Base-by-base conservation (phyloP, 2,329 filamentous ascomycete genomes). In the Neonectria neomacrospora region DNA sequence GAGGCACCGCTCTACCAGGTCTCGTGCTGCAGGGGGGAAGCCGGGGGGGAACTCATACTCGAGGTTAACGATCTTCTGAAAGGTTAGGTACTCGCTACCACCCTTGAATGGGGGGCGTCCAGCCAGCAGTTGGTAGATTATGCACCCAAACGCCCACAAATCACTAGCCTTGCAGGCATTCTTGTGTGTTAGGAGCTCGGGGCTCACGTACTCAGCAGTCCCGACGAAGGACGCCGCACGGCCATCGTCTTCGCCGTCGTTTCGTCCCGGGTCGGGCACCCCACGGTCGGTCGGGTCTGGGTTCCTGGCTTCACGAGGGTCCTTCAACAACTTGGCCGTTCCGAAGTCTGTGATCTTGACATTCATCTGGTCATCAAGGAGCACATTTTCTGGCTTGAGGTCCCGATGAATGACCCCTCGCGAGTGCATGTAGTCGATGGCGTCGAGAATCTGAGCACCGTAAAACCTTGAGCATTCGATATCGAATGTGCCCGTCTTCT, bases 271-370 rank as follows among this genome's bases (percentile, higher is more conserved):
- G 16, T 79, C 76, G 7, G 76, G 72, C 58, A 74, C 78, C 54
- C 79, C 82, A 58, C 75, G 78, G 54, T 76, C 68, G 0, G 78
- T 76, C 5, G 79, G 71, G 14, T 81, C 79, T 2, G 80, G 78
- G 59, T 83, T 74, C 76, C 84, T 79, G 14, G 79, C 78, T 23
- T 74, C 74, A 23, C 78, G 75, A 23, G 78, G 78, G 57, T 80
- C 79, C 56, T 69, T 72, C 48, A 99, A 83, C 66, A 99, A 88
- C 77, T 97, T 98, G n/a, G 96, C 96, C 0, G 96, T 99, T 44
- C 96, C 96, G 75, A 99, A 99, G 79, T 99, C 96, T 8, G 96
- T 99, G 68, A 99, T 97, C 78, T 99, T 99, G 80, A 98, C 90
- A 74, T 98, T 93, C 92, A 97, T 96, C 74, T 97, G 91, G 68